phyloP scores from a whole-genome alignment of 441 rosid genomes.

The Erodium moschatum region DNA sequence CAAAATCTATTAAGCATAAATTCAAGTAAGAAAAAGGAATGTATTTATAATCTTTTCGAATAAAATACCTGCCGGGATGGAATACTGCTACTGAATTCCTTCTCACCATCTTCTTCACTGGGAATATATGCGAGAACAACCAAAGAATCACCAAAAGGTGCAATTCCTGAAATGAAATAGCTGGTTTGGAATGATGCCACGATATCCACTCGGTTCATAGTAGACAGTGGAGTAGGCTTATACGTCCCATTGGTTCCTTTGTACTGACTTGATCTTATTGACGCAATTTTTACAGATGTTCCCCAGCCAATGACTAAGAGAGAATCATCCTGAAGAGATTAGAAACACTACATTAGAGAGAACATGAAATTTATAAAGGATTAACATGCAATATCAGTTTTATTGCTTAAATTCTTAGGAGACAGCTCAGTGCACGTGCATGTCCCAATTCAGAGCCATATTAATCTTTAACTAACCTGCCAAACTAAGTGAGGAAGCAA shows the following conservation, averaged over 20 bases:
- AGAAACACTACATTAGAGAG: background rate
- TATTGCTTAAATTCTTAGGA: background rate
- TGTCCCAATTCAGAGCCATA: background rate
- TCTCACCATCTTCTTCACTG: constrained; percentile 70
- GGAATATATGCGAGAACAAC: constrained; percentile 94
- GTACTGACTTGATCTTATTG: constrained; percentile 54
- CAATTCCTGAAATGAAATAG: constrained; percentile 96
- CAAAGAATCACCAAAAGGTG: constrained; percentile 97
- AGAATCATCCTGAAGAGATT: constrained; percentile 56
- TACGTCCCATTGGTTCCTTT: constrained; percentile 63
- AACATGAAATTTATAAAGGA: constrained; percentile 8
- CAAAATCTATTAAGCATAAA: background rate
- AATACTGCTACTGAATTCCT: constrained; percentile 60
- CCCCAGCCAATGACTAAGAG: constrained; percentile 99
- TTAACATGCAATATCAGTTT: background rate
- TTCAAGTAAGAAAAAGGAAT: background rate
- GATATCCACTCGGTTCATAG: constrained; percentile 78
- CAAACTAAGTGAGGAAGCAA: constrained; percentile 92
- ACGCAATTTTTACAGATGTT: constrained; percentile 72
- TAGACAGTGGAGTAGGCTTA: constrained; percentile 42
- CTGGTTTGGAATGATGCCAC: constrained; percentile 97
- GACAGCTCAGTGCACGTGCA: background rate
- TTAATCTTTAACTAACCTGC: constrained; percentile 57
- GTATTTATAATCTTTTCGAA: background rate
- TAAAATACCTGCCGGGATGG: constrained; percentile 77